Percentiles rank a stretch among this genome's conserved stretches.
phyloP scores from a whole-genome alignment of 2,329 filamentous ascomycete genomes.

The Teratosphaeria zuluensis region DNA sequence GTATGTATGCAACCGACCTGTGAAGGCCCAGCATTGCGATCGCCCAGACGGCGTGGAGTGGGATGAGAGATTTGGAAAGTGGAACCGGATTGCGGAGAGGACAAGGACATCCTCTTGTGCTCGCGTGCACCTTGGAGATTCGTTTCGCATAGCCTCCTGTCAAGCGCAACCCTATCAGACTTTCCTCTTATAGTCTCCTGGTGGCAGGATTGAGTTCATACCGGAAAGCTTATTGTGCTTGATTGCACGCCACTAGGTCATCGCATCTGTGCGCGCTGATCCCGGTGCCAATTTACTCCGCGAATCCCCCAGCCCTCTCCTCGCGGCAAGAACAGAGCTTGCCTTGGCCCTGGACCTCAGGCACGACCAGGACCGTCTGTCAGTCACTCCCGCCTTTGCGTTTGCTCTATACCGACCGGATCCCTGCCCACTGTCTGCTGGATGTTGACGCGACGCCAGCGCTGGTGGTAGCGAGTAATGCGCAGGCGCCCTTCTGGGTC shows the following conservation, averaged over 20 bases:
- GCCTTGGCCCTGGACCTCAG: background rate
- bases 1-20: background rate
- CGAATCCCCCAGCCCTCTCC: background rate
- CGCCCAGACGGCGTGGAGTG: background rate
- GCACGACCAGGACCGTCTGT: background rate
- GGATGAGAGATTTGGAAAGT: background rate
- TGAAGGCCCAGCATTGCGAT: background rate
- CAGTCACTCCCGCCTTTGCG: background rate
- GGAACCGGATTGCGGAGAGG: background rate
- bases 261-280: background rate
- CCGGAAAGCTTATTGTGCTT: background rate
- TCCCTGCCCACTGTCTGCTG: background rate
- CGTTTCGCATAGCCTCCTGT: background rate
- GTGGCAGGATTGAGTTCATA: background rate
- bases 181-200: background rate
- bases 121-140: background rate
- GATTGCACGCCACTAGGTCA: background rate
- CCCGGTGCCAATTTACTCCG: background rate
- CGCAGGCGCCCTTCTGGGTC: constrained; percentile 31
- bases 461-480: constrained; percentile 23
- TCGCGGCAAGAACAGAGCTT: background rate
- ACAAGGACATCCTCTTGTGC: background rate
- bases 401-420: background rate
- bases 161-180: background rate
- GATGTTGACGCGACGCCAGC: background rate